phyloP scores from a whole-genome alignment of 257 asterid species.

The Ocimum tenuiflorum region DNA sequence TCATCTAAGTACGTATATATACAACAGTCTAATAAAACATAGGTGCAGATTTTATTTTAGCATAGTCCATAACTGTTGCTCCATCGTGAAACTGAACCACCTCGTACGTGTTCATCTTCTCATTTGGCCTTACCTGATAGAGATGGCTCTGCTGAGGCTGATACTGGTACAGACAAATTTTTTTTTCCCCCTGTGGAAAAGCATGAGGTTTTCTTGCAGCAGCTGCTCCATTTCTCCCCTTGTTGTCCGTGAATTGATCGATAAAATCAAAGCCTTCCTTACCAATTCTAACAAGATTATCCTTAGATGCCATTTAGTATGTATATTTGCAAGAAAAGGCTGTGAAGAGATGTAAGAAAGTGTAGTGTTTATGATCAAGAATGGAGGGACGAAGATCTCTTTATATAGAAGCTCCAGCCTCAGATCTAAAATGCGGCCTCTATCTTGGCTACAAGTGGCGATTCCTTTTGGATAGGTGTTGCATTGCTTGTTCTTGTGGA shows the following conservation, averaged over 20 bases:
- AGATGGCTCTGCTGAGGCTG: slow-evolving; percentile 25
- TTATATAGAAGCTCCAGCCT: slow-evolving; percentile 16
- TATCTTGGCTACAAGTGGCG: slow-evolving; percentile 16
- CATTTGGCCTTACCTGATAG: slow-evolving; percentile 21
- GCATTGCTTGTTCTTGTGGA: background rate
- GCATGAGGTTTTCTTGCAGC: background rate
- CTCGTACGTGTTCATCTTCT: slow-evolving; percentile 20
- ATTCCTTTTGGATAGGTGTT: slow-evolving; percentile 32
- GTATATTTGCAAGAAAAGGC: background rate
- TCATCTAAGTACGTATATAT: background rate
- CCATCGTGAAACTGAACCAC: slow-evolving; percentile 23
- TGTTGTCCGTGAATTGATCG: slow-evolving; percentile 18
- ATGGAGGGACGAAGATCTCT: background rate
- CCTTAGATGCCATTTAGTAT: slow-evolving; percentile 30
- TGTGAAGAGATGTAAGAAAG: background rate
- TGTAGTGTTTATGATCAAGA: slow-evolving; percentile 7
- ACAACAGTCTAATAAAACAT: slow-evolving; percentile 16
- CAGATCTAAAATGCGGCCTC: slow-evolving; percentile 4
- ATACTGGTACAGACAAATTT: slow-evolving; percentile 16
- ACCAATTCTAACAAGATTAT: slow-evolving; percentile 34
- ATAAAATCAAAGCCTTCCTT: slow-evolving; percentile 32
- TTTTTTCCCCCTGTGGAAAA: background rate
- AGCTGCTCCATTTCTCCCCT: background rate
- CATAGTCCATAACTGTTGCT: slow-evolving; percentile 1
- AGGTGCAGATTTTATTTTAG: slow-evolving; percentile 27